phyloP scores from a whole-genome alignment of 495 filamentous ascomycete species.

The Chaetomium fimeti region DNA sequence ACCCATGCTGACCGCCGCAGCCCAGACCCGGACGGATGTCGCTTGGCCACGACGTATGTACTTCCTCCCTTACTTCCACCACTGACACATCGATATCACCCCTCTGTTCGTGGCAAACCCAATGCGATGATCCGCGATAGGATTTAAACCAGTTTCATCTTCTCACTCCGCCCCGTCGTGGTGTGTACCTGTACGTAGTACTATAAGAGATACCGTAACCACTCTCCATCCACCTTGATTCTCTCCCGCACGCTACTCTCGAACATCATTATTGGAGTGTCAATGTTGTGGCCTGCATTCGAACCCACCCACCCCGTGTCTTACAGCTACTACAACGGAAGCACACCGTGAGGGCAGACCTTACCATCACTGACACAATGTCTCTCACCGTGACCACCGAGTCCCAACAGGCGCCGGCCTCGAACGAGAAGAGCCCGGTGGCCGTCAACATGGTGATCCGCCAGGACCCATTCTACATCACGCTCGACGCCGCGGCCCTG shows the following conservation, averaged over 20 bases:
- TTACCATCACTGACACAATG: slow-evolving; percentile 19
- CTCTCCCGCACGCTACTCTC: background rate
- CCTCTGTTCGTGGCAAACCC: slow-evolving; percentile 18
- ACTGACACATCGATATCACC: slow-evolving; percentile 13
- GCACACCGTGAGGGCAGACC: background rate
- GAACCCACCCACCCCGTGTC: background rate
- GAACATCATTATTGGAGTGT: background rate
- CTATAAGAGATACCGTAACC: background rate
- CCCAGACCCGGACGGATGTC: slow-evolving; percentile 10
- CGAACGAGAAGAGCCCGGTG: slow-evolving; percentile 20
- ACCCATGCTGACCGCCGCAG: slow-evolving; percentile 30
- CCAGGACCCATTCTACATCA: slow-evolving; percentile 51
- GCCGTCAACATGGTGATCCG: slow-evolving; percentile 45
- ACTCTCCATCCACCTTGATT: background rate
- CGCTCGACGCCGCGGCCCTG: slow-evolving; percentile 47
- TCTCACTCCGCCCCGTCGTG: background rate
- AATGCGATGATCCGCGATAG: slow-evolving; percentile 3
- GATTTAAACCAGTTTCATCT: background rate
- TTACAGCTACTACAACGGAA: background rate
- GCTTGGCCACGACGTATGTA: background rate
- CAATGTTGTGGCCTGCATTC: background rate
- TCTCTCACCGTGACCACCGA: slow-evolving; percentile 33
- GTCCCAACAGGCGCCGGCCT: slow-evolving; percentile 20
- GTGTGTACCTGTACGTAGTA: background rate
- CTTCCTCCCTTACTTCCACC: slow-evolving; percentile 8